Evolutionary conservation across 1,284 basidiomycete species (phyloP).

Genomic region (Pholiota adiposa): DNA sequence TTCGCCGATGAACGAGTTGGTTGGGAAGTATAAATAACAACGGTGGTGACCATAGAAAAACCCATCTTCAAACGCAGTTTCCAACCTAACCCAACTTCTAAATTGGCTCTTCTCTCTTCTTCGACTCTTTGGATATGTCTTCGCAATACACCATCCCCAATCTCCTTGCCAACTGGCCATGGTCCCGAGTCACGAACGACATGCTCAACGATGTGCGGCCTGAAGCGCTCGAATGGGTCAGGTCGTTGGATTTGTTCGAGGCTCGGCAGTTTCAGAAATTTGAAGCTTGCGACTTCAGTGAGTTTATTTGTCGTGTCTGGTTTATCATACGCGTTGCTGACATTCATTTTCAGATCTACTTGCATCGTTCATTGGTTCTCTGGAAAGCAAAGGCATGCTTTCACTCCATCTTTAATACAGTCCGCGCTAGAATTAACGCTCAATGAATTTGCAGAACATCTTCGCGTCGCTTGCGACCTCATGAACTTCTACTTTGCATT

Average conservation of each 20-base stretch:
- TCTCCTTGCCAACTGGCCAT: conserved; percentile 20
- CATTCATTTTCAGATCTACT: conserved; percentile 10
- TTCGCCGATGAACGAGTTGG: too few species aligned
- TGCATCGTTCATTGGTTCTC: conserved; percentile 16
- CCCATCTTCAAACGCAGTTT: neutral
- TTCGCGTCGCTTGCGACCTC: conserved; percentile 36
- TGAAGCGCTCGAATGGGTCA: conserved; percentile 21
- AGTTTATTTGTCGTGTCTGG: neutral
- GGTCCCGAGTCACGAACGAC: conserved; percentile 16
- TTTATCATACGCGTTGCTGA: neutral
- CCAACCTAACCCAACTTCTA: too few species aligned
- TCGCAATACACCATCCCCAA: conserved; percentile 19
- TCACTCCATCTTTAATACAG: neutral
- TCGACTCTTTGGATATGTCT: conserved; percentile 3
- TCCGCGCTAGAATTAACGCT: neutral
- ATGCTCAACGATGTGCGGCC: conserved; percentile 14
- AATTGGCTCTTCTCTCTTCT: neutral
- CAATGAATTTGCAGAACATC: conserved; percentile 9
- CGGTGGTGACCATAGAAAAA: neutral
- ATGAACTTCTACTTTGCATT: conserved; percentile 47
- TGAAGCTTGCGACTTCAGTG: conserved; percentile 23
- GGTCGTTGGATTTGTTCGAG: conserved; percentile 19
- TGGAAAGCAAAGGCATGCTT: conserved; percentile 9
- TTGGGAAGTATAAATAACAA: neutral
- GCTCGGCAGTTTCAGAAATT: conserved; percentile 20